Conservation (phyloP, 176 grass and related monocot genomes). For the Oryza glumipatula region DNA sequence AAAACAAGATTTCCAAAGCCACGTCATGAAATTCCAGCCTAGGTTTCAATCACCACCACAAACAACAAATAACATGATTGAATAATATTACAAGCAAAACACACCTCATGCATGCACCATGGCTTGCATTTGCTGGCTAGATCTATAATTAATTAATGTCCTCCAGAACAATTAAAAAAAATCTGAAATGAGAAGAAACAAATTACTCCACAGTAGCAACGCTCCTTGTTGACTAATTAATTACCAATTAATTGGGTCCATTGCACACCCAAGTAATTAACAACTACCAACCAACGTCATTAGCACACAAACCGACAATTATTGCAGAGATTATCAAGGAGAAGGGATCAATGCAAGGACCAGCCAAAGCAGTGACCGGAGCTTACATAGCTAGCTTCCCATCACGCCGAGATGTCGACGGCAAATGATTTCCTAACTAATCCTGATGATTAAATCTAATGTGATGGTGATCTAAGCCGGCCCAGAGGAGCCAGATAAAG, state of each 20-base stretch:
- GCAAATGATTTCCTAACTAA: constrained; percentile 18
- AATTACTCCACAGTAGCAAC: not conserved
- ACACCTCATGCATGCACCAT: not conserved
- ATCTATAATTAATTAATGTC: not conserved
- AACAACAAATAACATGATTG: not conserved
- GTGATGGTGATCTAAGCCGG: constrained; percentile 3
- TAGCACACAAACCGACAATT: not conserved
- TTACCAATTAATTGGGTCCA: too few species aligned
- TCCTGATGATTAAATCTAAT: constrained; percentile 29
- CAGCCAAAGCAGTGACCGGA: not conserved
- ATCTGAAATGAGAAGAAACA: not conserved
- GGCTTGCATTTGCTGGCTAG: not conserved
- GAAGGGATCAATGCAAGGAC: not conserved
- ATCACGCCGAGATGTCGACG: constrained; percentile 3
- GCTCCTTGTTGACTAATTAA: not conserved
- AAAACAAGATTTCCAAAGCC: not conserved
- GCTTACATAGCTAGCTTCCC: not conserved
- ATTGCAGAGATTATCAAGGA: not conserved
- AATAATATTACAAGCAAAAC: not conserved
- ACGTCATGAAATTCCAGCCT: not conserved
- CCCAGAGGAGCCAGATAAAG: constrained; percentile 21
- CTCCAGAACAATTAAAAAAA: not conserved
- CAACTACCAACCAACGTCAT: not conserved
- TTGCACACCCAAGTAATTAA: not conserved
- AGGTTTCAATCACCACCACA: constrained; percentile 14